A percentile compares a stretch with the other conserved stretches of the same genome.
phyloP scores from a whole-genome alignment of 2,329 filamentous ascomycete species.

The Cercospora janseana region DNA sequence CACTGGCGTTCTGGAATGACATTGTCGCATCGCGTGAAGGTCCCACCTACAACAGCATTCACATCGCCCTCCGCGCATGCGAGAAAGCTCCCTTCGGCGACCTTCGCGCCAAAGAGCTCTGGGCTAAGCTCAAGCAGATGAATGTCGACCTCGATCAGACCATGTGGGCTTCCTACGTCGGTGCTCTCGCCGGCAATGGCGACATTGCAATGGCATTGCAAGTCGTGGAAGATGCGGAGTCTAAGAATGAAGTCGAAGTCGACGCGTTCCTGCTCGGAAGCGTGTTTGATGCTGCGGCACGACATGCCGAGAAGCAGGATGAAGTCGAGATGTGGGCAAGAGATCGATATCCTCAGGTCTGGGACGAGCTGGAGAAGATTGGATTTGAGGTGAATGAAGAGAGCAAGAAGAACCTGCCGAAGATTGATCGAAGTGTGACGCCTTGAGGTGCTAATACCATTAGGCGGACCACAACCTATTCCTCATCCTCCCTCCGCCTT shows the following conservation, averaged over 20 bases:
- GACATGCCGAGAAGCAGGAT: conserved; percentile 56
- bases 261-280: conserved; percentile 73
- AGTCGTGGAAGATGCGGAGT: conserved; percentile 65
- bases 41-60: conserved; percentile 75
- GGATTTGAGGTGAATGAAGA: conserved; percentile 37
- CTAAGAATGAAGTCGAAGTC: conserved; percentile 64
- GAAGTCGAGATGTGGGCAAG: conserved; percentile 73
- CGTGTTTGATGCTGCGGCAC: conserved; percentile 70
- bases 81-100: conserved; percentile 57
- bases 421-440: conserved; percentile 29
- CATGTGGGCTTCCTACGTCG: conserved; percentile 75
- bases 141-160: conserved; percentile 72
- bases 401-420: conserved; percentile 22
- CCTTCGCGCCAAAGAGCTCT: conserved; percentile 56
- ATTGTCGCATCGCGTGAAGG: conserved; percentile 83
- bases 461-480: no score
- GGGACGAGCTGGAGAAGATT: conserved; percentile 62
- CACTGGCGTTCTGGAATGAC: conserved; percentile 77
- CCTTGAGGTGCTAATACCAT: conserved; percentile 21
- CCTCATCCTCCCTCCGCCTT: no score
- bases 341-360: conserved; percentile 64
- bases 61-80: conserved; percentile 77
- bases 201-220: conserved; percentile 66
- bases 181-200: conserved; percentile 70
- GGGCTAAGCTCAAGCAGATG: conserved; percentile 68